phyloP scores from a whole-genome alignment of 129 eudicot genomes.

The Dittrichia graveolens region DNA sequence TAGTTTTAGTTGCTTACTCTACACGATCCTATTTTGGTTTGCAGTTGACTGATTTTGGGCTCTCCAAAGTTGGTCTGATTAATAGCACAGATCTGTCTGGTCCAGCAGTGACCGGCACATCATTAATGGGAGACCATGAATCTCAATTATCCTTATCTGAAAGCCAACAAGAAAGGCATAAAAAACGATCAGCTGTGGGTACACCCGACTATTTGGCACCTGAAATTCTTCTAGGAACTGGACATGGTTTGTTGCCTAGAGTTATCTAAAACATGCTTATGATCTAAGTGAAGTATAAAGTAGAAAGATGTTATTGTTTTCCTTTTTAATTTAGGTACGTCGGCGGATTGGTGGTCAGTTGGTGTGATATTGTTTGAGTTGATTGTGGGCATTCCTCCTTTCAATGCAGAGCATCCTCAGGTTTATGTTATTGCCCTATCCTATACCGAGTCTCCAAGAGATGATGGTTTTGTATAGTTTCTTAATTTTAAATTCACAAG shows the following conservation, averaged over 20 bases:
- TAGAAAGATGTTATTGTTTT: background rate
- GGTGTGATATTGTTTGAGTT: constrained; percentile 94
- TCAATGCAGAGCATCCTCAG: constrained; percentile 99
- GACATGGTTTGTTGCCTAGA: constrained; percentile 71
- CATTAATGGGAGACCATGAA: constrained; percentile 78
- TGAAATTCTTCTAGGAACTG: constrained; percentile 98
- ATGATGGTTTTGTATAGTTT: too few species aligned
- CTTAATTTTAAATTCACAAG: too few species aligned
- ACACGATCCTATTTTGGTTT: constrained; percentile 21
- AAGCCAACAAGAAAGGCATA: constrained; percentile 82
- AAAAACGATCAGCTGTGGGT: constrained; percentile 98
- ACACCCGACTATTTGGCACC: constrained; percentile 99
- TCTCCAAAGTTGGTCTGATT: constrained; percentile 97
- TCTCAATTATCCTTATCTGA: constrained; percentile 64
- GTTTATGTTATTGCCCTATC: constrained; percentile 32
- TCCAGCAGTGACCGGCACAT: constrained; percentile 91
- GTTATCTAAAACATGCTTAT: background rate
- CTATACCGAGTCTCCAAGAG: too few species aligned
- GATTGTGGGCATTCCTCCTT: constrained; percentile 98
- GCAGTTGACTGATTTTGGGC: constrained; percentile 99
- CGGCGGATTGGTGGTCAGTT: constrained; percentile 99
- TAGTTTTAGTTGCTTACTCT: constrained; percentile 21
- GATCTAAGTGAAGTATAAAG: background rate
- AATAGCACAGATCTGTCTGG: constrained; percentile 91
- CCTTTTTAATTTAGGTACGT: constrained; percentile 63